Evolutionary conservation across 2,329 filamentous ascomycete genomes (phyloP).

Genomic region (Herpotrichia juniperi): DNA sequence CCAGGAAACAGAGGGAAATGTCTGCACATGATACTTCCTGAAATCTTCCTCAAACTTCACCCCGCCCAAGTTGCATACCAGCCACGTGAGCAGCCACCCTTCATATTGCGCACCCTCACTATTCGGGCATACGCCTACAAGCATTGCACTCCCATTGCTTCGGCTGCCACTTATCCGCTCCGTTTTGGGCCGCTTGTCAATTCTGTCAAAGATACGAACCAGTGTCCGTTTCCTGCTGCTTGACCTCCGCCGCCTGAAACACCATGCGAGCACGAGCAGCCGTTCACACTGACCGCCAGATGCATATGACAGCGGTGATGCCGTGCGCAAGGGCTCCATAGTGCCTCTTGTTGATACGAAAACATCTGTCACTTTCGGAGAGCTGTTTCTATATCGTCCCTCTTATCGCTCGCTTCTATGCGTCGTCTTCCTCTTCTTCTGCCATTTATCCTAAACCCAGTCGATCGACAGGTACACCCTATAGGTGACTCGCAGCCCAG

Average conservation of each 20-base stretch:
- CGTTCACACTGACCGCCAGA: slow-evolving; percentile 21
- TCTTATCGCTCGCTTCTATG: slow-evolving; percentile 21
- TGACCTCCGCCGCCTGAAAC: slow-evolving; percentile 12
- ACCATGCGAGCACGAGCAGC: slow-evolving; percentile 5
- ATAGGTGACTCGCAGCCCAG: slow-evolving; percentile 4
- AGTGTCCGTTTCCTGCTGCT: slow-evolving; percentile 12
- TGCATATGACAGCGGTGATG: slow-evolving; percentile 10
- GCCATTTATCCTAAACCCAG: slow-evolving; percentile 21
- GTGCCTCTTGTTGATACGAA: slow-evolving; percentile 10
- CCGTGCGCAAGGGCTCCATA: slow-evolving; percentile 7
- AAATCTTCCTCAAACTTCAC: slow-evolving; percentile 6
- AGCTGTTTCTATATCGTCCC: slow-evolving; percentile 18
- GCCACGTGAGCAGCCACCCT: not conserved
- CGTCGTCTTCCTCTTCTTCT: slow-evolving; percentile 12
- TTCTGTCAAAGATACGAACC: not conserved
- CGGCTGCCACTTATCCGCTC: not conserved
- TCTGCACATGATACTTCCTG: slow-evolving; percentile 4
- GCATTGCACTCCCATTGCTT: not conserved
- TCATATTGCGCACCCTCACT: not conserved
- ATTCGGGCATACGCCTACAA: not conserved
- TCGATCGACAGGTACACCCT: slow-evolving; percentile 25
- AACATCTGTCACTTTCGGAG: slow-evolving; percentile 11
- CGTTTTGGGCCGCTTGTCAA: slow-evolving; percentile 2
- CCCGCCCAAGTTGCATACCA: not conserved
- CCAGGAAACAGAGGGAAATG: slow-evolving; percentile 1